Conservation (phyloP, 2,329 filamentous ascomycete genomes). For the Lecanosticta acicola region DNA sequence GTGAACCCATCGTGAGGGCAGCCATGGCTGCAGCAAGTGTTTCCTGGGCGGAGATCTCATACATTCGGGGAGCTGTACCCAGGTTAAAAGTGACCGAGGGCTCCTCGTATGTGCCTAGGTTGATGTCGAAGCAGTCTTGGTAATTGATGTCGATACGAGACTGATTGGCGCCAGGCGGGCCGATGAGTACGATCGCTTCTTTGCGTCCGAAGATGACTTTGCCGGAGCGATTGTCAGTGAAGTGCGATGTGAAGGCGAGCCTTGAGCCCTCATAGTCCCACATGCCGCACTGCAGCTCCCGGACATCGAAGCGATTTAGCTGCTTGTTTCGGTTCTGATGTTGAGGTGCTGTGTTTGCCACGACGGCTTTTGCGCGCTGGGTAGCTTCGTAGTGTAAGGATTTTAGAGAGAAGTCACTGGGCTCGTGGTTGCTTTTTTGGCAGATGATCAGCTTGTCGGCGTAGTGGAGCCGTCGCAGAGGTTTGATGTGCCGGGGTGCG, state of each 20-base stretch:
- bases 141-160: constrained; percentile 41
- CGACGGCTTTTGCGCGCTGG: constrained; percentile 5
- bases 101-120: constrained; percentile 27
- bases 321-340: constrained; percentile 3
- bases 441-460: constrained; percentile 7
- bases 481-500: constrained; percentile 13
- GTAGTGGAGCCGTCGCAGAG: constrained; percentile 7
- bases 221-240: constrained; percentile 38
- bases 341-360: neutral
- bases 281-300: constrained; percentile 38
- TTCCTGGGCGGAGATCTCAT: constrained; percentile 15
- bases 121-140: constrained; percentile 37
- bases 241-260: constrained; percentile 40
- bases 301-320: constrained; percentile 31
- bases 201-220: constrained; percentile 31
- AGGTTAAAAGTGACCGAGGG: constrained; percentile 38
- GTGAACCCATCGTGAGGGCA: constrained; percentile 12
- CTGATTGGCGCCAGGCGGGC: constrained; percentile 14
- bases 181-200: constrained; percentile 26
- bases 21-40: constrained; percentile 3
- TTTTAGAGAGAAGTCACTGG: constrained; percentile 23
- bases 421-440: constrained; percentile 3
- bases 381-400: constrained; percentile 21
- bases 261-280: constrained; percentile 38
- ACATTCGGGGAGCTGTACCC: constrained; percentile 37